Evolutionary conservation across 768 basidiomycete species (phyloP), one percentile per base, ranked within the genome.

Genomic region (Suillus subluteus): DNA sequence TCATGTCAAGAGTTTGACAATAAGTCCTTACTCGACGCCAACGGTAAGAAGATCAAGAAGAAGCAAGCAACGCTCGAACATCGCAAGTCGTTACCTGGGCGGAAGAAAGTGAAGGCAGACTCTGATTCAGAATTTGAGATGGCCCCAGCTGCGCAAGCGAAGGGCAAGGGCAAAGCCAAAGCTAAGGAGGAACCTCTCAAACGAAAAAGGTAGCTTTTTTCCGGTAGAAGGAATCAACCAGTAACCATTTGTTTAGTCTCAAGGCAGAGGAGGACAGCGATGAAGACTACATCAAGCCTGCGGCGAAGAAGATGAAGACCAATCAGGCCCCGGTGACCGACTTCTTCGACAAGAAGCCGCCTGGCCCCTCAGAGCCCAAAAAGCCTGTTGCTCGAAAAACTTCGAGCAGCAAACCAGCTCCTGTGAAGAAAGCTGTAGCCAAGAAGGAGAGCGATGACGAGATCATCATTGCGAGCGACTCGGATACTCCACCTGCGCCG

Each of bases 121-220:
- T 79, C 79, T 9, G 86, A 84, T 46, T 76, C 79, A 12, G 84
- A 82, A 43, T 68, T 79, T 50, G 74, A 76, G 65, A 72, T 78
- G 70, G 62, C 72, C 9, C 67, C 74, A 0, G 70, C 74, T 8
- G 58, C 56, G 58, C 67, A 65, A 66, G 68, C 54, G 59, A 86
- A 82, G 65, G 80, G 76, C 41, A 86, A 86, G 65, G 81, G 74
- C 44, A 88, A 86, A 69, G 81, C 77, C 3, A 81, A 80, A 71
- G 74, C 75, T 11, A 62, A 64, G 1, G 73, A 70, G 59, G 72
- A 70, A 21, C 70, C 72, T 18, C 73, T 79, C 54, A 94, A 94
- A 77, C 87, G 91, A 52, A 94, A 93, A 77, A 91, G 86, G 92
- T 90, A 62, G 9, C 35, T 2, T 54, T 35, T 40, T 65, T 55